Base-by-base conservation (phyloP, 371 early-diverging fungal genomes). In the Haplosporangium sp. region DNA sequence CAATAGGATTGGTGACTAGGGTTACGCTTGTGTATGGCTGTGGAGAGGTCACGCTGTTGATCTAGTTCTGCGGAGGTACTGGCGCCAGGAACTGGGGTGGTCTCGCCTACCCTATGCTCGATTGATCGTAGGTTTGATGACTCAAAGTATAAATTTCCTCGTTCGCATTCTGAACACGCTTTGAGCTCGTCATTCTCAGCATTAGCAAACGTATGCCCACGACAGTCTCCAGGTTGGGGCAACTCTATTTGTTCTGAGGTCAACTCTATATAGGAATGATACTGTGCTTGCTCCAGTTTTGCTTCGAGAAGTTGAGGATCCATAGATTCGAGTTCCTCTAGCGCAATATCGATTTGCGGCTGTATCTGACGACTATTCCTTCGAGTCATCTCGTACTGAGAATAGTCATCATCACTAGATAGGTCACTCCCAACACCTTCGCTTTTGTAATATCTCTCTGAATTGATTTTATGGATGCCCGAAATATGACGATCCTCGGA, bases 381-480 rank as follows among this genome's bases (percentile, higher is more conserved):
- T 13, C 59, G 55, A 3, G 66, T 72, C 66, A 77, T 69, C 47
- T 72, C 72, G 44, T 72, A 61, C 53, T 68, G 72, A 0, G 77
- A 69, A 44, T 69, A 69, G 15, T 75, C 76, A 19, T 70, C 76
- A 4, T 70, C 76, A 20, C 76, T 75, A 17, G 76, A 70, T 67
- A 70, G 70, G 17, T 66, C 71, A 19, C 71, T 66, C 2, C 66
- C 58, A 1, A 42, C 63, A 17, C 70, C 65, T 13, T 69, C 70
- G 27, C 66, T 52, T 35, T 56, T 48, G 10, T 38, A 57, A 17
- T 61, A 40, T 48, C 60, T 61, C 40, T 72, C 64, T 27, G 66
- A 48, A 15, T 15, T 34, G 34, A 63, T 59, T 15, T 65, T 50
- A 40, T 69, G 65, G 34, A 65, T 44, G 27, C 48, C 34, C 19